Base-by-base conservation (phyloP, 2,329 filamentous ascomycete species). In the Monilinia fructigena region DNA sequence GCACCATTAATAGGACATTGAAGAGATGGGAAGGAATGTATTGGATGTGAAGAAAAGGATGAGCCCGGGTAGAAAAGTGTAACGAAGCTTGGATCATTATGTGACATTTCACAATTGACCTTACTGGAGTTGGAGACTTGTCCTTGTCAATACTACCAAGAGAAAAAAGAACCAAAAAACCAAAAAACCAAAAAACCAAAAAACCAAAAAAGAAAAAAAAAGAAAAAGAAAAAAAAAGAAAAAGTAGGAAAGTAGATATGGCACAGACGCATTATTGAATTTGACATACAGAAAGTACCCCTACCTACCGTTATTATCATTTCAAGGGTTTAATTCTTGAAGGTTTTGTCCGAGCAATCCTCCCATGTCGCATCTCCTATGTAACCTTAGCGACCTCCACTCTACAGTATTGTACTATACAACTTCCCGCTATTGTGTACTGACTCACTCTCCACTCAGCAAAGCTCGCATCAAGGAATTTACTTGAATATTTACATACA, bases 1-100 rank as follows among this genome's bases (percentile, higher is more conserved):
- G 40, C 38, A 47, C 55, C 55, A 66, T 66, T 66, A 53, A 61
- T 66, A 66, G 63, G 35, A 66, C 58, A 38, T 66, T 35, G 4
- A 14, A 14, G 12, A 4, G 40, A 16, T 14, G 40, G 16, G 11
- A 42, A 42, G 40, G 40, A 11, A 14, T 58, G 16, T 16, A 65
- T 45, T 45, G 63, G 63, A 48, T 65, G 42, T 23, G 11, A 48
- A 8, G n/a, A 38, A 50, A 60, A 50, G 58, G 28, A 4, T 1
- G 23, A 3, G 53, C 53, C 38, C 54, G 61, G 48, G 50, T 53
- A 12, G 48, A 31, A 20, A 47, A 28, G 35, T 53, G 16, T 35
- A 47, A 35, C 23, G 28, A 20, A 60, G 63, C 63, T 65, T 52
- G n/a, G 63, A 31, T 23, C 63, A 53, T 50, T 42, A 20, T 53